Conservation (phyloP, 2,329 filamentous ascomycete genomes). For the Cytospora mali region DNA sequence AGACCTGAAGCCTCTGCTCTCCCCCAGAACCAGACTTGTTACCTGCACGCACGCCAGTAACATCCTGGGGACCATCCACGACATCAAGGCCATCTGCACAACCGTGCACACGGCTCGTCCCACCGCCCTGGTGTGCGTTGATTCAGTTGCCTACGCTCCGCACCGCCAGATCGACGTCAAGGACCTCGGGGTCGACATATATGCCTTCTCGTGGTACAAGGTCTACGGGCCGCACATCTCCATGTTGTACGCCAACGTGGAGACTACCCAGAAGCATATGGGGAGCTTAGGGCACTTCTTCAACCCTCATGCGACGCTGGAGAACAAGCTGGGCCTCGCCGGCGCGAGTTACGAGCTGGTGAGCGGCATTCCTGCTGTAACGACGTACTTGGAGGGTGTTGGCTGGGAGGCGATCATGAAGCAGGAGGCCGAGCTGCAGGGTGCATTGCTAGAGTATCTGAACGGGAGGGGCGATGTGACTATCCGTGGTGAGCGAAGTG, state of each 20-base stretch:
- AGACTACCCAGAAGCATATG: slow-evolving; percentile 56
- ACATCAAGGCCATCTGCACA: slow-evolving; percentile 58
- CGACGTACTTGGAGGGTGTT: slow-evolving; percentile 57
- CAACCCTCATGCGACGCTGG: slow-evolving; percentile 60
- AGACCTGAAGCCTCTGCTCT: slow-evolving; percentile 61
- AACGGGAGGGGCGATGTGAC: slow-evolving; percentile 52
- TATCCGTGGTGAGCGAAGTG: slow-evolving; percentile 56
- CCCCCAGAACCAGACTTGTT: slow-evolving; percentile 67
- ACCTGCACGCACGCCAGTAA: slow-evolving; percentile 75
- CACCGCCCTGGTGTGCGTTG: slow-evolving; percentile 67
- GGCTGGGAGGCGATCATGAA: slow-evolving; percentile 52
- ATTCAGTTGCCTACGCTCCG: slow-evolving; percentile 76
- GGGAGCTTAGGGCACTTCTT: slow-evolving; percentile 67
- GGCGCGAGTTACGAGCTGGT: slow-evolving; percentile 72
- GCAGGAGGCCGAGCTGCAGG: slow-evolving; percentile 61
- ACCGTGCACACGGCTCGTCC: slow-evolving; percentile 52
- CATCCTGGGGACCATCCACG: slow-evolving; percentile 71
- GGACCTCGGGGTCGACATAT: slow-evolving; percentile 72
- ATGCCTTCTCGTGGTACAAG: slow-evolving; percentile 83
- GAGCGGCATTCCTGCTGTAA: slow-evolving; percentile 62
- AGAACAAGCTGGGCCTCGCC: slow-evolving; percentile 69
- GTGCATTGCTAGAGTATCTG: slow-evolving; percentile 58
- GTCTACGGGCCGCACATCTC: slow-evolving; percentile 77
- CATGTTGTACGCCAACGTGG: slow-evolving; percentile 65
- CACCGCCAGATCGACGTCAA: slow-evolving; percentile 71